phyloP scores from a whole-genome alignment of 2,329 filamentous ascomycete genomes.

The Talaromyces islandicus region DNA sequence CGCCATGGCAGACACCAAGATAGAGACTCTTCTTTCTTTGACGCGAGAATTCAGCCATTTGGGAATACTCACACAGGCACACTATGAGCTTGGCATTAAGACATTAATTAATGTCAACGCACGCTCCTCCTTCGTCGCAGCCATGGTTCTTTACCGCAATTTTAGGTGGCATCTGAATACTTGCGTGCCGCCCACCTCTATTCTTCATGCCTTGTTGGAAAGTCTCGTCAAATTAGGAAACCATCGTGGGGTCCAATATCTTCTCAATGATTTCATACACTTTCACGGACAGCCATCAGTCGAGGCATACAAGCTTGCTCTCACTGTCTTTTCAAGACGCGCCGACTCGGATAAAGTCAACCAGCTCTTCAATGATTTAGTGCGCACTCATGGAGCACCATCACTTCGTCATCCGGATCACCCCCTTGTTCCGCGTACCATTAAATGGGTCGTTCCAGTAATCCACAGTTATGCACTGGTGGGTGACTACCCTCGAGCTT shows the following conservation, averaged over 20 bases:
- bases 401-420: background rate
- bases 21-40: conserved; percentile 25
- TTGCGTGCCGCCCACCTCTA: conserved; percentile 14
- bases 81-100: conserved; percentile 26
- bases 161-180: conserved; percentile 28
- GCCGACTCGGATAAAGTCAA: conserved; percentile 43
- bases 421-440: conserved; percentile 15
- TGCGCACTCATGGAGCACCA: conserved; percentile 29
- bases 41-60: conserved; percentile 20
- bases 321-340: conserved; percentile 39
- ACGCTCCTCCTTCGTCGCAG: conserved; percentile 21
- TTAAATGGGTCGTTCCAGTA: conserved; percentile 45
- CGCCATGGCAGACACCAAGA: conserved; percentile 20
- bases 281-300: conserved; percentile 27
- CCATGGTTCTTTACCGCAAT: conserved; percentile 36
- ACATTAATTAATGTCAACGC: conserved; percentile 22
- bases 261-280: conserved; percentile 35
- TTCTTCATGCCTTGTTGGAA: conserved; percentile 22
- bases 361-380: conserved; percentile 38
- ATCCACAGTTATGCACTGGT: conserved; percentile 66
- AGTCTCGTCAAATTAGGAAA: conserved; percentile 24
- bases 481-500: conserved; percentile 57
- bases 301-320: conserved; percentile 28
- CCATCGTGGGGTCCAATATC: conserved; percentile 30
- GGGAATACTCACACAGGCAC: conserved; percentile 16